Evolutionary conservation across 768 basidiomycete genomes (phyloP).

Genomic region (Mycena rosella): DNA sequence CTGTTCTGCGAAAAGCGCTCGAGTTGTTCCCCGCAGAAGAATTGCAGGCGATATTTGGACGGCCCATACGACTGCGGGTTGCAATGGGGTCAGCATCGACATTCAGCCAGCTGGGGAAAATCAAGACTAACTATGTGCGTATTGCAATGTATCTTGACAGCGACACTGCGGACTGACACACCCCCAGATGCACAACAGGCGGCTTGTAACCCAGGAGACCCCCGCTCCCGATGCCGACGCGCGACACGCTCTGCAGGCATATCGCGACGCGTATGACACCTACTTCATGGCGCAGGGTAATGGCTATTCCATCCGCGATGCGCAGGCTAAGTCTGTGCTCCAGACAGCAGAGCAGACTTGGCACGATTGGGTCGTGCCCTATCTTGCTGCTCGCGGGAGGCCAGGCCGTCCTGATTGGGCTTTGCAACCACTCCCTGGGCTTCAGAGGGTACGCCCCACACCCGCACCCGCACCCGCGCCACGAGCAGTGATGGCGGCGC

Average conservation of each 20-base stretch:
- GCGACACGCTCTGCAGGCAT: background rate
- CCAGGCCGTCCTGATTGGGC: too few species aligned
- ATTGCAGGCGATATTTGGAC: background rate
- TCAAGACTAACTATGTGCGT: background rate
- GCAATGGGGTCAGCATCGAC: background rate
- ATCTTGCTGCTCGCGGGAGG: too few species aligned
- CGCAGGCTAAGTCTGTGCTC: background rate
- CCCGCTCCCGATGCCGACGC: background rate
- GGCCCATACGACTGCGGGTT: background rate
- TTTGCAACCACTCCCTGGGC: too few species aligned
- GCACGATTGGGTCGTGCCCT: constrained; percentile 11
- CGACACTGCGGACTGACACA: background rate
- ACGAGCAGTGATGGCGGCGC: too few species aligned
- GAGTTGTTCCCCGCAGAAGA: constrained; percentile 1
- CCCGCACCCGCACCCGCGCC: too few species aligned
- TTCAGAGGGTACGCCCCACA: too few species aligned
- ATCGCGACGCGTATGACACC: constrained; percentile 3
- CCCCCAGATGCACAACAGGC: background rate
- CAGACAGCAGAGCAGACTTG: constrained; percentile 13
- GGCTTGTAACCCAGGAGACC: background rate
- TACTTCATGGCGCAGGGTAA: constrained; percentile 12
- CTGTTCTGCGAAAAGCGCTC: too few species aligned
- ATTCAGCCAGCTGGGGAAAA: background rate
- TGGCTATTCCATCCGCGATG: background rate
- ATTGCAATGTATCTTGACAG: background rate